Evolutionary conservation across 2,329 filamentous ascomycete genomes (phyloP).

Genomic region (Mariannaea elegans): DNA sequence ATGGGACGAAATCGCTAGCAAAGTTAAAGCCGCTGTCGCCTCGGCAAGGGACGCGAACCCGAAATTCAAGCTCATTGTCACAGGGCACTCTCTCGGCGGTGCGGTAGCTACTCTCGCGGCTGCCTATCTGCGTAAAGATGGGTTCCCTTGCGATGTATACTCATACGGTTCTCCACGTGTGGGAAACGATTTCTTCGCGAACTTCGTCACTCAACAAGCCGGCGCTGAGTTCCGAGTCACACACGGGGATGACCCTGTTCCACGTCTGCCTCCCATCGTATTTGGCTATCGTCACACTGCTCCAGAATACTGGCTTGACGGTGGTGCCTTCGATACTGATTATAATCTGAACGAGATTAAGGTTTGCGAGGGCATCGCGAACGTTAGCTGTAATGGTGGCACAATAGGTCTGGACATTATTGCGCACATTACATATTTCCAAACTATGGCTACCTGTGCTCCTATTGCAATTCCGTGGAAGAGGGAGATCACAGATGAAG

Average conservation of each 20-base stretch:
- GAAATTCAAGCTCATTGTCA: conserved; percentile 63
- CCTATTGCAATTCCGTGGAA: not conserved
- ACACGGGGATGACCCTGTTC: conserved; percentile 72
- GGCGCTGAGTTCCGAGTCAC: conserved; percentile 70
- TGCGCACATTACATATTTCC: not conserved
- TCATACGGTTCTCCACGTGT: conserved; percentile 74
- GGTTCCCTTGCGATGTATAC: conserved; percentile 63
- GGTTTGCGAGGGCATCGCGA: not conserved
- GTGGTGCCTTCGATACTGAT: not conserved
- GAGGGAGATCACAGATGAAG: not conserved
- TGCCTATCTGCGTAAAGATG: conserved; percentile 60
- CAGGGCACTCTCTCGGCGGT: conserved; percentile 75
- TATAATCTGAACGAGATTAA: not conserved
- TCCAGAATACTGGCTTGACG: conserved; percentile 68
- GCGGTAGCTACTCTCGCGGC: conserved; percentile 69
- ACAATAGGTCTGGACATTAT: too few relatives aligned
- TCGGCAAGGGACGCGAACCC: conserved; percentile 57
- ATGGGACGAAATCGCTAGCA: conserved; percentile 62
- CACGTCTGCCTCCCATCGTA: conserved; percentile 68
- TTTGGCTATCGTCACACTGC: conserved; percentile 71
- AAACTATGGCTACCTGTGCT: not conserved
- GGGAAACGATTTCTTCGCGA: conserved; percentile 65
- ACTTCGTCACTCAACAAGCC: conserved; percentile 61
- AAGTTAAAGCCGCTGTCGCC: conserved; percentile 54
- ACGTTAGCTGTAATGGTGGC: not conserved